phyloP scores from a whole-genome alignment of 2,329 filamentous ascomycete species.

The Leptographium wingfieldii region DNA sequence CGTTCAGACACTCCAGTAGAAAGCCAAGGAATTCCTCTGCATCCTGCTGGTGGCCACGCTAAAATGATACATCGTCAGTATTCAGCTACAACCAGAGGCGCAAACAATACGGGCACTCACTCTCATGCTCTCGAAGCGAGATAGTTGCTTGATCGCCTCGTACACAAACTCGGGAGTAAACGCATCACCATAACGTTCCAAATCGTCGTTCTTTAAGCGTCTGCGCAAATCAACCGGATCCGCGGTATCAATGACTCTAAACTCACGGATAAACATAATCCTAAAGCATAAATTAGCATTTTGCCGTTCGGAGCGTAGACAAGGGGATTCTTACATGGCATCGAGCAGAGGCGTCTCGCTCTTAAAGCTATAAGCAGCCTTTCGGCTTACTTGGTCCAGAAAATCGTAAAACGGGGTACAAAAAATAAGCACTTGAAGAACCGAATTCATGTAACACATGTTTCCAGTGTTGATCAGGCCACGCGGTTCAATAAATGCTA shows the following conservation, averaged over 20 bases:
- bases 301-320: not conserved
- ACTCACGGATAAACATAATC: constrained; percentile 95
- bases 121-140: constrained; percentile 85
- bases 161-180: constrained; percentile 95
- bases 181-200: constrained; percentile 81
- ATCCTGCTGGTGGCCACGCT: constrained; percentile 90
- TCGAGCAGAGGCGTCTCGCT: constrained; percentile 89
- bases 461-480: constrained; percentile 95
- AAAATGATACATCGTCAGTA: constrained; percentile 19
- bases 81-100: not conserved
- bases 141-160: constrained; percentile 74
- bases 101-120: constrained; percentile 33
- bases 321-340: constrained; percentile 57
- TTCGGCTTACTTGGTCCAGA: constrained; percentile 72
- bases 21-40: constrained; percentile 95
- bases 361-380: constrained; percentile 82
- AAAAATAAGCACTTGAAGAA: constrained; percentile 89
- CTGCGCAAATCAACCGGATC: constrained; percentile 59
- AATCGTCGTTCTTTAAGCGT: constrained; percentile 65
- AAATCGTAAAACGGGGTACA: constrained; percentile 93
- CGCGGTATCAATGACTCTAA: constrained; percentile 72
- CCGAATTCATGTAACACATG: constrained; percentile 99
- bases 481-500: constrained; percentile 80
- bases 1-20: constrained; percentile 80
- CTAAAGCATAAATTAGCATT: constrained; percentile 25